Conservation (phyloP, 148 eudicot species). For the Rhododendron williamsianum region DNA sequence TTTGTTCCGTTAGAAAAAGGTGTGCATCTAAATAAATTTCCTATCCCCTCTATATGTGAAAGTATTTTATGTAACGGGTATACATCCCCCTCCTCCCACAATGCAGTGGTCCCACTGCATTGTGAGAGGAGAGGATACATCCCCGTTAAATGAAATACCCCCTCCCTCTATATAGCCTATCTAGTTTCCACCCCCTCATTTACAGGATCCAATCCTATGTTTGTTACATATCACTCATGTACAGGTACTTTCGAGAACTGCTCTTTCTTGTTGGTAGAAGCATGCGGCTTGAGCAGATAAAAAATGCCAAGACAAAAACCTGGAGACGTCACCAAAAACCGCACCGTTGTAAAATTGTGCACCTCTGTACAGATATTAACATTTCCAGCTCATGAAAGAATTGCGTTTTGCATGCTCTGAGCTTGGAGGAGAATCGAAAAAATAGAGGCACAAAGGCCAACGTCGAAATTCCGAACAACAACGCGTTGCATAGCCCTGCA, state of each 20-base stretch:
- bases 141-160: neutral
- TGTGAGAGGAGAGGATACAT: neutral
- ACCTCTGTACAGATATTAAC: neutral
- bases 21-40: constrained; percentile 34
- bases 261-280: constrained; percentile 9
- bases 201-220: constrained; percentile 37
- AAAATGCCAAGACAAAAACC: neutral
- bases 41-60: constrained; percentile 6
- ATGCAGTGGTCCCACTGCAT: neutral
- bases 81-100: neutral
- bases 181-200: constrained; percentile 31
- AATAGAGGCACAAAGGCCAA: neutral
- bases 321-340: neutral
- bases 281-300: constrained; percentile 11
- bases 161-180: constrained; percentile 19
- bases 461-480: constrained; percentile 11
- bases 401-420: neutral
- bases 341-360: neutral
- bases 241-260: constrained; percentile 19
- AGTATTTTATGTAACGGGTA: neutral
- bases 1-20: constrained; percentile 11
- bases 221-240: constrained; percentile 23
- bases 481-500: constrained; percentile 11
- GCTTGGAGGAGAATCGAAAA: neutral
- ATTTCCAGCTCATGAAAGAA: neutral